Base-by-base conservation (phyloP, 2,329 filamentous ascomycete species). In the Westerdykella ornata region DNA sequence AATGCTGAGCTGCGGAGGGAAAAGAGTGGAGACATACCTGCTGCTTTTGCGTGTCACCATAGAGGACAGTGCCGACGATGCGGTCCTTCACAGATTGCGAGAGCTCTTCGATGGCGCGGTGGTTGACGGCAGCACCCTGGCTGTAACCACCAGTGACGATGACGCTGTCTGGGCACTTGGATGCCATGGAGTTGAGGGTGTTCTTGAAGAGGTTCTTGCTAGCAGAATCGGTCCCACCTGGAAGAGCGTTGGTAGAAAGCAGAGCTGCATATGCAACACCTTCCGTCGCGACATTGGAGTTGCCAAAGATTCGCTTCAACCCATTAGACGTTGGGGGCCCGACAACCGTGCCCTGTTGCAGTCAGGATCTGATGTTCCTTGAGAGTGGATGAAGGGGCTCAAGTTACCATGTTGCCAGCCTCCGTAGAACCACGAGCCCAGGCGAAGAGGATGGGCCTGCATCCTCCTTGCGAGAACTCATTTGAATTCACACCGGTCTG, bases 361-460 rank as follows among this genome's bases (percentile, higher is more conserved):
- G 45, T 51, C 14, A 62, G 34, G 2, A 30, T 38, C 2, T 37
- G 26, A 48, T 12, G 60, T 13, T 50, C 44, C 3, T 20, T 11
- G n/a, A n/a, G n/a, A n/a, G n/a, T n/a, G n/a, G n/a, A n/a, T 31
- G 37, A 60, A 37, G 61, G 54, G 62, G 59, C 5, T 62, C 62
- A 7, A 3, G 3, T 5, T 58, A 72, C 70, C 53, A 75, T 67
- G 54, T 74, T 72, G n/a, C 72, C 72, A 5, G 58, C 49, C 47
- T 75, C 72, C 12, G 66, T 69, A 11, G 71, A 73, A 17, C 70
- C 72, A 35, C 72, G 67, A 8, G 72, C 71, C 46, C 70, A 75
- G 35, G 74, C 69, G 37, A 75, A 69, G 18, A 72, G 67, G 16
- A 72, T 56, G 20, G 63, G 58, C 47, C 57, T 62, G 56, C 71